Base-by-base conservation (phyloP, 192 early-diverging fungal genomes). In the Phycomyces blakesleeanus region DNA sequence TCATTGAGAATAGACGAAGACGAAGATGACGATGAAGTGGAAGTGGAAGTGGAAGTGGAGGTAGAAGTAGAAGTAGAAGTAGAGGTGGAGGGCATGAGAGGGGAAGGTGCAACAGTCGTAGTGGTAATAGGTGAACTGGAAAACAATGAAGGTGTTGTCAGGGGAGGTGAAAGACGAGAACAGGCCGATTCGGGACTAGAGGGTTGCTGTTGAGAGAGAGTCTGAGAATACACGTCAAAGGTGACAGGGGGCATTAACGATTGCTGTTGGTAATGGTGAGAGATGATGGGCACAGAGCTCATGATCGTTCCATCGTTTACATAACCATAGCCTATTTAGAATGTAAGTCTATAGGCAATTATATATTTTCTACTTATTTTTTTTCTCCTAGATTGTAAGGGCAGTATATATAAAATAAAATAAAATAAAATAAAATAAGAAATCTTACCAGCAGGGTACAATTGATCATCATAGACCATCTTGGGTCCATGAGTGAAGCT, bases 171-270 rank as follows among this genome's bases (percentile, higher is more conserved):
- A 14, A 59, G 57, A 41, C 57, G 57, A 16, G 57, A 59, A 38
- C 37, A 59, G 20, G 40, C 40, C 5, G 57, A 59, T 41, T 59
- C 57, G 37, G 57, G 57, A 42, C 57, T 59, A 18, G 57, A 59
- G 21, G 57, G 40, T 44, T 40, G 37, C 40, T 59, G n/a, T 9
- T 37, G 44, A 20, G 26, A 21, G 2, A 29, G 26, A n/a, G 59
- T 5, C 18, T 24, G 22, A 12, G 44, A 25, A 21, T 61, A 61
- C 49, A 61, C 37, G 9, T 61, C 59, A 39, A 51, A 47, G 44
- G 44, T 11, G 11, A 18, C 44, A 47, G 44, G 12, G 18, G 44
- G 44, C 18, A 47, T 47, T 47, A 47, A 47, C 18, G 44, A 47
- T 18, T 47, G 44, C 44, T 47, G 44, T 47, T 47, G 44, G 11